Conservation (phyloP, 768 basidiomycete species). For the Aureoboletus auriporus region DNA sequence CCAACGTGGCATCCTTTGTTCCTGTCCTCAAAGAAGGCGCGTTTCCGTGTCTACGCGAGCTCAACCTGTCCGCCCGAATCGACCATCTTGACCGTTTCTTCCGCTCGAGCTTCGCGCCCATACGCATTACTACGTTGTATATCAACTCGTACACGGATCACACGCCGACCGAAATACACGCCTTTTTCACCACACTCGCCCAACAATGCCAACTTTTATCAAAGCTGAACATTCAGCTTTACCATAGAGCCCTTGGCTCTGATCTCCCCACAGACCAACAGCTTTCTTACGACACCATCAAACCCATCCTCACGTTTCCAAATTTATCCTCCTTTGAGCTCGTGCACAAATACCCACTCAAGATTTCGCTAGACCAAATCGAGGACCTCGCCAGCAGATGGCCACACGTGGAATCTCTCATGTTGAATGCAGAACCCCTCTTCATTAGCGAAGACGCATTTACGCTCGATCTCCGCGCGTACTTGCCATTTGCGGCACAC, state of each 20-base stretch:
- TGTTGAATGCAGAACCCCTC: slow-evolving; percentile 47
- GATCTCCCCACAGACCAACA: slow-evolving; percentile 20
- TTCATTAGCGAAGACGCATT: slow-evolving; percentile 10
- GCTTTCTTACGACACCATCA: slow-evolving; percentile 33
- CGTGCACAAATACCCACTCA: slow-evolving; percentile 27
- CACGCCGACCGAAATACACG: slow-evolving; percentile 36
- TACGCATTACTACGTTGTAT: slow-evolving; percentile 47
- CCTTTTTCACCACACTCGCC: slow-evolving; percentile 42
- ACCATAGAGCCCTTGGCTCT: slow-evolving; percentile 16
- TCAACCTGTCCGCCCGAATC: slow-evolving; percentile 45
- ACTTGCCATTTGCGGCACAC: slow-evolving; percentile 37
- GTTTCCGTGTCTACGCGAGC: slow-evolving; percentile 51
- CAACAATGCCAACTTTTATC: slow-evolving; percentile 47
- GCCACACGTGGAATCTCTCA: slow-evolving; percentile 41
- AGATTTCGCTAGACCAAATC: slow-evolving; percentile 39
- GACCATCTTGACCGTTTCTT: slow-evolving; percentile 45
- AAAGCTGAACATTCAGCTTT: slow-evolving; percentile 37
- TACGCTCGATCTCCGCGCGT: slow-evolving; percentile 35
- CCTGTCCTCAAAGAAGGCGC: slow-evolving; percentile 45
- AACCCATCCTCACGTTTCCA: slow-evolving; percentile 32
- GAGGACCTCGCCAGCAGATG: slow-evolving; percentile 43
- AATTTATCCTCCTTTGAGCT: slow-evolving; percentile 32
- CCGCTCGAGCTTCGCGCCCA: slow-evolving; percentile 40
- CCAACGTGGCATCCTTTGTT: slow-evolving; percentile 41
- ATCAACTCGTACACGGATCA: slow-evolving; percentile 48